Percentiles rank a stretch among this genome's conserved stretches.
phyloP scores from a whole-genome alignment of 2,329 filamentous ascomycete genomes.

The Trichoderma sp. region DNA sequence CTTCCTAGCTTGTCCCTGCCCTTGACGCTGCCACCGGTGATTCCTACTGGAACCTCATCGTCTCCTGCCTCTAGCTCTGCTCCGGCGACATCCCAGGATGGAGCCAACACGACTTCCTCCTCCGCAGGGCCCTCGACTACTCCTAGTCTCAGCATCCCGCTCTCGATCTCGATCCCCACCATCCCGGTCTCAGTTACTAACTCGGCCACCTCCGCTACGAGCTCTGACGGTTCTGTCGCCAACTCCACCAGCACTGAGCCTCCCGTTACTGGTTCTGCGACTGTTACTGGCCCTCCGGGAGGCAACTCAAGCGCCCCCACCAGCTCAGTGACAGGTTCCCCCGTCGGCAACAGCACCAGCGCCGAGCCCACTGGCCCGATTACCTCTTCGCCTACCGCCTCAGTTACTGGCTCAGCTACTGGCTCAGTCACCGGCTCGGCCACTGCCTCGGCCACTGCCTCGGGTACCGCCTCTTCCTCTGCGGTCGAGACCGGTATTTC shows the following conservation, averaged over 20 bases:
- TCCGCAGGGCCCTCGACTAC: background rate
- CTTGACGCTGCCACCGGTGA: conserved; percentile 7
- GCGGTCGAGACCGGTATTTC: background rate
- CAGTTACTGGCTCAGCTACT: background rate
- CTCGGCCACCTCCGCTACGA: background rate
- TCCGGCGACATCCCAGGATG: conserved; percentile 22
- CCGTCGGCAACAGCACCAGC: background rate
- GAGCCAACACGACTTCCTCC: conserved; percentile 14
- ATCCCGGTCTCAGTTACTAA: background rate
- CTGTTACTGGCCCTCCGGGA: background rate
- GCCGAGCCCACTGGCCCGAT: background rate
- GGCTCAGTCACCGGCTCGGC: background rate
- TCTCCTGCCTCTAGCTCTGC: background rate
- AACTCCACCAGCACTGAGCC: conserved; percentile 19
- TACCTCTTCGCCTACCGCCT: background rate
- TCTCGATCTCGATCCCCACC: conserved; percentile 19
- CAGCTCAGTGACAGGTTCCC: background rate
- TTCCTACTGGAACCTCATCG: background rate
- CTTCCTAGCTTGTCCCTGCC: conserved; percentile 7
- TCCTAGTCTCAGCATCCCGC: conserved; percentile 17
- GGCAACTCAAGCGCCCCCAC: background rate
- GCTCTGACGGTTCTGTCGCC: background rate
- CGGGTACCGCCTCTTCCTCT: background rate
- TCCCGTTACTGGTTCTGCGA: conserved; percentile 3
- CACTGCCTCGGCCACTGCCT: background rate